phyloP scores from a whole-genome alignment of 768 basidiomycete species.

The Panus rudis region DNA sequence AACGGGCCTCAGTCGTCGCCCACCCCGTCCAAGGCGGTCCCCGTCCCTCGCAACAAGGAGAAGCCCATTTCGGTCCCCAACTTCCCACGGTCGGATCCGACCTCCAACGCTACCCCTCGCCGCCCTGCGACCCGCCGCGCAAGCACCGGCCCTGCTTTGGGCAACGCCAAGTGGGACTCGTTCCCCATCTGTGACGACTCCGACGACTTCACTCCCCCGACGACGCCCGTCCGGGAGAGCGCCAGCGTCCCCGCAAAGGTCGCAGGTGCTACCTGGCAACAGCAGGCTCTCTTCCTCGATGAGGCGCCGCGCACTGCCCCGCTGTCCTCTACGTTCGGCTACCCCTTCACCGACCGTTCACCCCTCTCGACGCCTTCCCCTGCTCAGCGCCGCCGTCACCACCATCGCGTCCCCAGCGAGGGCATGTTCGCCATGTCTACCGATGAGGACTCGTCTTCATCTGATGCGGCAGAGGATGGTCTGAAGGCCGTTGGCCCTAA shows the following conservation, averaged over 20 bases:
- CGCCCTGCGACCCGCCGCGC: conserved; percentile 26
- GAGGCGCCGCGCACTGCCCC: conserved; percentile 46
- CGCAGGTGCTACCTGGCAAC: conserved; percentile 25
- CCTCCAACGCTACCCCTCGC: conserved; percentile 29
- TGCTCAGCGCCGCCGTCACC: conserved; percentile 31
- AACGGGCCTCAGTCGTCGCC: conserved; percentile 26
- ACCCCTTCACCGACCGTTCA: conserved; percentile 32
- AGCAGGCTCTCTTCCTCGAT: conserved; percentile 22
- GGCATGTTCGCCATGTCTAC: conserved; percentile 71
- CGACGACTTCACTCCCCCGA: conserved; percentile 42
- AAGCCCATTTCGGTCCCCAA: conserved; percentile 12
- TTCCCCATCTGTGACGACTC: conserved; percentile 75
- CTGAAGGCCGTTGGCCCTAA: conserved; percentile 23
- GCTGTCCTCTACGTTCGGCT: conserved; percentile 28
- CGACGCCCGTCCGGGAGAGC: conserved; percentile 46
- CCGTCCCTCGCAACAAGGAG: conserved; percentile 37
- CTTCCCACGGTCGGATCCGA: conserved; percentile 48
- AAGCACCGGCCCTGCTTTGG: conserved; percentile 18
- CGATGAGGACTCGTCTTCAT: conserved; percentile 54
- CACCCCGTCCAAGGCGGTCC: conserved; percentile 38
- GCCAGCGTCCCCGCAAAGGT: conserved; percentile 18
- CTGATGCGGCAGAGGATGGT: conserved; percentile 30
- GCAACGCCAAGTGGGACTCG: conserved; percentile 18
- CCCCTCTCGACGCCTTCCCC: conserved; percentile 32
- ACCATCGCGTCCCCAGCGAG: conserved; percentile 62